These are phyloP conservation scores for Magnusiomyces clavatus DNA, from an alignment of 1,139 yeast species.

Conservation along the genomic window DNA sequence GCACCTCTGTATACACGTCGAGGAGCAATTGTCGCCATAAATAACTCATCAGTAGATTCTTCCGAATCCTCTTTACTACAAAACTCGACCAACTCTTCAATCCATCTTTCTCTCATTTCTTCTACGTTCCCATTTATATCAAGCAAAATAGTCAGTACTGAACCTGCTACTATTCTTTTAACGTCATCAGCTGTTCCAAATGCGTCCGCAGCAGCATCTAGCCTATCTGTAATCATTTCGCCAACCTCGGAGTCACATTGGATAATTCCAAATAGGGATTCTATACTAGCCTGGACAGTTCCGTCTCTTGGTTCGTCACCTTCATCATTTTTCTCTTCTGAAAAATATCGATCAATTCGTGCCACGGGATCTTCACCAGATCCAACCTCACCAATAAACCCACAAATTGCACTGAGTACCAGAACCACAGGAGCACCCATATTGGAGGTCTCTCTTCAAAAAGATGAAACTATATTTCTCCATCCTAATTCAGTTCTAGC, in stretches of 20 bases:
- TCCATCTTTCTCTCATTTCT: not conserved
- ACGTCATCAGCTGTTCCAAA: not conserved
- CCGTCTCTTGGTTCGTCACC: not conserved
- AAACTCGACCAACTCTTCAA: not conserved
- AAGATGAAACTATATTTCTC: not conserved
- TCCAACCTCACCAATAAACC: not conserved
- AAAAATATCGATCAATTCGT: not conserved
- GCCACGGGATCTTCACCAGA: not conserved
- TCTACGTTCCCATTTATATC: not conserved
- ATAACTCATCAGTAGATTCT: not conserved
- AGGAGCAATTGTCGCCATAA: not conserved
- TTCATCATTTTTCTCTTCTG: not conserved
- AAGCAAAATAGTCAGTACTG: not conserved
- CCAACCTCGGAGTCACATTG: not conserved
- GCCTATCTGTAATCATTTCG: not conserved
- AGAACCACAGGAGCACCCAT: not conserved
- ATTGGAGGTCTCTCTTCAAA: not conserved
- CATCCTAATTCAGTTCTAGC: constrained; percentile 1
- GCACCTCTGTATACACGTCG: not conserved
- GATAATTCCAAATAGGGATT: not conserved
- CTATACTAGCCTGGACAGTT: constrained; percentile 1
- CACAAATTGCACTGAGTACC: not conserved
- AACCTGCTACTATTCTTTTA: not conserved
- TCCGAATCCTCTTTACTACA: not conserved
- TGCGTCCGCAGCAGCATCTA: not conserved